These are phyloP conservation scores for Rhizodiscina lignyota DNA, from an alignment of 495 filamentous ascomycete species.

Conservation along the genomic window DNA sequence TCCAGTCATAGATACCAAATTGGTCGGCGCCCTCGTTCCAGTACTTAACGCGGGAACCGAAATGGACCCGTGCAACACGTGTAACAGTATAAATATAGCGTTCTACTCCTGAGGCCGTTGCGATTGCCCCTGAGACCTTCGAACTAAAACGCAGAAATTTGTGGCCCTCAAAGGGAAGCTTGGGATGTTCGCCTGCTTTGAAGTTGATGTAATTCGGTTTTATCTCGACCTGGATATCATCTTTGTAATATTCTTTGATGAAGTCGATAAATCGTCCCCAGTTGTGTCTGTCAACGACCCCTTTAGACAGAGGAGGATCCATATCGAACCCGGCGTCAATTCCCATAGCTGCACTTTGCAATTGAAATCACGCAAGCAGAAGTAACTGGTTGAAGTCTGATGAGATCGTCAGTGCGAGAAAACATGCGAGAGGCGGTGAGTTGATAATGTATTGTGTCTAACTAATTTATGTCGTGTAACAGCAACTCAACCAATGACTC, in stretches of 20 bases:
- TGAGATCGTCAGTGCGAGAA: no score
- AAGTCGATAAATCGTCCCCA: conserved; percentile 13
- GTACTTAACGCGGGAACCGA: conserved; percentile 5
- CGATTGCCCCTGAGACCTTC: conserved; percentile 13
- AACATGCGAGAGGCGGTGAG: no score
- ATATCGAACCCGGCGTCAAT: conserved; percentile 18
- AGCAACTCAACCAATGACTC: no score
- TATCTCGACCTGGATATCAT: conserved; percentile 13
- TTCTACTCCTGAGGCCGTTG: conserved; percentile 1
- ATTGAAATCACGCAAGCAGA: conserved; percentile 4
- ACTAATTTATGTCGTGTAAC: no score
- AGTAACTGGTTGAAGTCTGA: conserved; percentile 1
- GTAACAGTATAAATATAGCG: conserved; percentile 5
- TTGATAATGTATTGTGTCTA: no score
- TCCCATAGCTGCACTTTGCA: conserved; percentile 9
- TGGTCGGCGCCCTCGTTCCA: conserved; percentile 6
- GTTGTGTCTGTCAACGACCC: conserved; percentile 11
- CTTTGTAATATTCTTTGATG: conserved; percentile 13
- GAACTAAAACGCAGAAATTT: conserved; percentile 21
- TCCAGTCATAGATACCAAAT: conserved; percentile 5
- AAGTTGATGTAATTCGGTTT: conserved; percentile 17
- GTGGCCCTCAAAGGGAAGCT: conserved; percentile 18
- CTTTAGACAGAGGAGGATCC: conserved; percentile 14
- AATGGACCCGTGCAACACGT: conserved; percentile 1
- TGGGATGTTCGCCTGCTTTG: conserved; percentile 18